A percentile compares a stretch with the other conserved stretches of the same genome.
Evolutionary conservation across 371 early-diverging fungal genomes (phyloP).

Genomic region (Actinomucor elegans): DNA sequence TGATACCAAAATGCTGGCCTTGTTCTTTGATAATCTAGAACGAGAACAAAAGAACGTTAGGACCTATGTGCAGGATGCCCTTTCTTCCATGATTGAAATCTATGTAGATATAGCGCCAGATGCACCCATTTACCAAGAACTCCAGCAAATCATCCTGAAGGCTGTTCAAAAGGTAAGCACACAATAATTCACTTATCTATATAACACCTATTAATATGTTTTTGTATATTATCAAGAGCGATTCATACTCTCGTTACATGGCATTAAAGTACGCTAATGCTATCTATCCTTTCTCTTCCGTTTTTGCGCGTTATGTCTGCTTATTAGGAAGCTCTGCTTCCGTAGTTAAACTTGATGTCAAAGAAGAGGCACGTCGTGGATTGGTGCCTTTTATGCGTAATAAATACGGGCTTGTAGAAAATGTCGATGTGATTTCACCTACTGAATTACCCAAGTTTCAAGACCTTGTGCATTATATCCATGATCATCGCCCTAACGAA

Average conservation of each 20-base stretch:
- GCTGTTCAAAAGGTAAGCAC: constrained; percentile 66
- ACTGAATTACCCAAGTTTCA: constrained; percentile 50
- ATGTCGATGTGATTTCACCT: constrained; percentile 29
- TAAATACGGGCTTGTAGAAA: constrained; percentile 25
- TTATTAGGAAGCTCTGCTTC: constrained; percentile 61
- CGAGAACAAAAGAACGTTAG: constrained; percentile 68
- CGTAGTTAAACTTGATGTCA: constrained; percentile 75
- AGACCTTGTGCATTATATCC: constrained; percentile 47
- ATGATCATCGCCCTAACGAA: constrained; percentile 30
- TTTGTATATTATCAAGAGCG: constrained; percentile 26
- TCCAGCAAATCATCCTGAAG: constrained; percentile 52
- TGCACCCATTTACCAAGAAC: constrained; percentile 38
- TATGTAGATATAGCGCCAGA: constrained; percentile 48
- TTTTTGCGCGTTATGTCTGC: constrained; percentile 74
- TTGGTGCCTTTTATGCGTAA: constrained; percentile 42
- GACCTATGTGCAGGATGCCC: constrained; percentile 78
- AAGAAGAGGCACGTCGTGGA: constrained; percentile 68
- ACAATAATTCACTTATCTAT: no score
- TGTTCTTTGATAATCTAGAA: constrained; percentile 70
- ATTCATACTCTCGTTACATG: constrained; percentile 43
- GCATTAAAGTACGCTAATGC: constrained; percentile 78
- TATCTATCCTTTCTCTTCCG: constrained; percentile 73
- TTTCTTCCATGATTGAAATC: constrained; percentile 78
- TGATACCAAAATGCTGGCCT: constrained; percentile 60
- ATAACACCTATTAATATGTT: no score